Conservation (phyloP, 116 monocot genomes). For the Posidonia oceanica region DNA sequence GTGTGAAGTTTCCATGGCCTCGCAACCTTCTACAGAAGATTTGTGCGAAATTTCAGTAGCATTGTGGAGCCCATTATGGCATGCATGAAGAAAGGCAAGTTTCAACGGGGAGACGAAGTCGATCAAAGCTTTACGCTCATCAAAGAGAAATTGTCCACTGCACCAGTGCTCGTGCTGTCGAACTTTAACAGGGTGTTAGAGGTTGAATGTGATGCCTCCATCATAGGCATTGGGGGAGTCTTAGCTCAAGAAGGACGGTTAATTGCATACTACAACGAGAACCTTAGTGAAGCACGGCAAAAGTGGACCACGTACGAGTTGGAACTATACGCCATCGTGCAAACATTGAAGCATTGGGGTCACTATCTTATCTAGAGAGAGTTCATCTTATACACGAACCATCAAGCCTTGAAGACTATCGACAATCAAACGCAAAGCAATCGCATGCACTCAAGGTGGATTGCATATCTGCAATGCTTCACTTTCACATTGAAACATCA, state of each 20-base stretch:
- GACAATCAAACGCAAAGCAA: neutral
- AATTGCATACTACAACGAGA: slow-evolving; percentile 3
- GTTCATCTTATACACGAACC: neutral
- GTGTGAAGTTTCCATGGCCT: slow-evolving; percentile 7
- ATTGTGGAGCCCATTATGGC: neutral
- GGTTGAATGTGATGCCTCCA: slow-evolving; percentile 1
- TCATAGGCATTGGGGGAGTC: neutral
- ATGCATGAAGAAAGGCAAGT: neutral
- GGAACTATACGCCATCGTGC: slow-evolving; percentile 2
- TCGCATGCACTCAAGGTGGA: neutral
- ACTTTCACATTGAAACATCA: neutral
- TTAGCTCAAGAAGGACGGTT: slow-evolving; percentile 2
- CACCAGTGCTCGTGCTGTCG: neutral
- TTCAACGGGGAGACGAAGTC: neutral
- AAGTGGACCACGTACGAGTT: neutral
- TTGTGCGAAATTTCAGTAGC: slow-evolving; percentile 5
- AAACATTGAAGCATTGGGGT: neutral
- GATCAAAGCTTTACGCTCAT: too few relatives aligned
- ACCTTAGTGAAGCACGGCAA: neutral
- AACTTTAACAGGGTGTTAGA: slow-evolving; percentile 5
- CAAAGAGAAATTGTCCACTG: neutral
- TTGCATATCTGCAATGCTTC: neutral
- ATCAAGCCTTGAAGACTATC: slow-evolving; percentile 3
- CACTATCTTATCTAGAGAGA: neutral
- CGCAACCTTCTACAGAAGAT: slow-evolving; percentile 3